phyloP scores from a whole-genome alignment of 2,329 filamentous ascomycete genomes.

The Fusarium graminum region DNA sequence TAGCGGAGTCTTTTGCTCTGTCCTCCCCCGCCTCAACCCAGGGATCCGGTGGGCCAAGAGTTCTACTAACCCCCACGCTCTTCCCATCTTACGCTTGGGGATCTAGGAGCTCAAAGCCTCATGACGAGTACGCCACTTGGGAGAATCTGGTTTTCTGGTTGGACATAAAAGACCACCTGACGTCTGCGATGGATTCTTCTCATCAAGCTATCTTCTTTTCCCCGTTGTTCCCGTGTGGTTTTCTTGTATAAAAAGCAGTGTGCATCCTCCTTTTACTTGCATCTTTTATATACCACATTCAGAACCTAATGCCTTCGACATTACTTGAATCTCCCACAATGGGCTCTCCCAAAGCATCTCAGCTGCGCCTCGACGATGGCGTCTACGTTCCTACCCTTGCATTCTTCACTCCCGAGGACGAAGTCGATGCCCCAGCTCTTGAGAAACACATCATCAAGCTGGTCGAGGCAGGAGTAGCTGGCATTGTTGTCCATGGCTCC shows the following conservation, averaged over 20 bases:
- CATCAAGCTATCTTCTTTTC: slow-evolving; percentile 14
- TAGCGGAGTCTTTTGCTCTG: slow-evolving; percentile 20
- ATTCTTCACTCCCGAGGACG: slow-evolving; percentile 55
- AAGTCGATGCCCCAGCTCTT: slow-evolving; percentile 51
- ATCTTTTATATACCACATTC: neutral
- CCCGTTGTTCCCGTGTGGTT: slow-evolving; percentile 17
- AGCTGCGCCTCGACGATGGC: slow-evolving; percentile 48
- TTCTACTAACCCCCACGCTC: slow-evolving; percentile 45
- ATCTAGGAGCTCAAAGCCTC: slow-evolving; percentile 39
- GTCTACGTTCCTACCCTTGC: slow-evolving; percentile 57
- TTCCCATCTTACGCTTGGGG: slow-evolving; percentile 28
- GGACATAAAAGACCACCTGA: slow-evolving; percentile 48
- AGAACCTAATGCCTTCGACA: slow-evolving; percentile 44
- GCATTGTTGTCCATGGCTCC: slow-evolving; percentile 83
- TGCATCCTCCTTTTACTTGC: slow-evolving; percentile 6
- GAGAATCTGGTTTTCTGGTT: slow-evolving; percentile 11
- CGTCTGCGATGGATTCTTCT: slow-evolving; percentile 22
- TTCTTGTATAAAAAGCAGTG: slow-evolving; percentile 29
- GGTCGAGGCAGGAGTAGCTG: slow-evolving; percentile 78
- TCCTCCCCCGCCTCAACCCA: slow-evolving; percentile 25
- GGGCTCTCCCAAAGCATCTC: slow-evolving; percentile 47
- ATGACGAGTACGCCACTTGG: slow-evolving; percentile 43
- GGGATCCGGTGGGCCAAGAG: slow-evolving; percentile 28
- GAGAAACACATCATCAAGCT: slow-evolving; percentile 54
- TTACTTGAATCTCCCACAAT: slow-evolving; percentile 42